Evolutionary conservation across 352 stramenopile genomes (phyloP).

Genomic region (Globisporangium cylindrosporum): DNA sequence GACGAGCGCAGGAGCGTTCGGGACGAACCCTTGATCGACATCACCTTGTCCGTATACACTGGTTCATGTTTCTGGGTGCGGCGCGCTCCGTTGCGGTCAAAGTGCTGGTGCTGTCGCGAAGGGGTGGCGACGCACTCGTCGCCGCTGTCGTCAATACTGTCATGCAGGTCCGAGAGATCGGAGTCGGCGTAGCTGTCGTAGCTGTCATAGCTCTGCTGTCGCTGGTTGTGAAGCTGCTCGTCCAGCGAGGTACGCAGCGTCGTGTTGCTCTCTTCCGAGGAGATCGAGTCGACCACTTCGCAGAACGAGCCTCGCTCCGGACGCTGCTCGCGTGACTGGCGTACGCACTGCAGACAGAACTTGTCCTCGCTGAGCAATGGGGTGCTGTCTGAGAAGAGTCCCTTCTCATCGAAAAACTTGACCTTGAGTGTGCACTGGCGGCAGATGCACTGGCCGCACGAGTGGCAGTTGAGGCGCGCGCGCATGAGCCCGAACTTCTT

Average conservation of each 20-base stretch:
- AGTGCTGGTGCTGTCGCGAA: not conserved
- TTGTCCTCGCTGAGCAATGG: slow-evolving; percentile 4
- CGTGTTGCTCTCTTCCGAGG: slow-evolving; percentile 7
- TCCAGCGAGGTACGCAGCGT: not conserved
- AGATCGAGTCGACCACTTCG: slow-evolving; percentile 6
- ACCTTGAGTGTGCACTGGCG: slow-evolving; percentile 11
- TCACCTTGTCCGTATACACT: slow-evolving; percentile 8
- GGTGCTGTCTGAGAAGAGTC: not conserved
- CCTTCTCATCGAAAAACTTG: slow-evolving; percentile 12
- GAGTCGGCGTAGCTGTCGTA: not conserved
- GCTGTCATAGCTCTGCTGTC: not conserved
- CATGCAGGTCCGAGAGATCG: slow-evolving; percentile 9
- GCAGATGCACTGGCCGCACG: slow-evolving; percentile 12
- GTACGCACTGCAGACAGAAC: slow-evolving; percentile 13
- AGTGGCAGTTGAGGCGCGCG: slow-evolving; percentile 12
- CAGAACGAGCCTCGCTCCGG: slow-evolving; percentile 1
- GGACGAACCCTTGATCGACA: slow-evolving; percentile 10
- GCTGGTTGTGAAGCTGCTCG: slow-evolving; percentile 1
- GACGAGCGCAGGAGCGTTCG: not conserved
- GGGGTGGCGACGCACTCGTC: not conserved
- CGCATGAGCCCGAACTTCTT: slow-evolving; percentile 17
- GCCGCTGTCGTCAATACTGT: not conserved
- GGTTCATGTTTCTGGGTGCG: slow-evolving; percentile 1
- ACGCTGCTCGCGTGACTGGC: slow-evolving; percentile 5
- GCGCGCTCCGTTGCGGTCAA: not conserved